phyloP scores from a whole-genome alignment of 2,329 filamentous ascomycete species.

The Chaetomium olivaceum region DNA sequence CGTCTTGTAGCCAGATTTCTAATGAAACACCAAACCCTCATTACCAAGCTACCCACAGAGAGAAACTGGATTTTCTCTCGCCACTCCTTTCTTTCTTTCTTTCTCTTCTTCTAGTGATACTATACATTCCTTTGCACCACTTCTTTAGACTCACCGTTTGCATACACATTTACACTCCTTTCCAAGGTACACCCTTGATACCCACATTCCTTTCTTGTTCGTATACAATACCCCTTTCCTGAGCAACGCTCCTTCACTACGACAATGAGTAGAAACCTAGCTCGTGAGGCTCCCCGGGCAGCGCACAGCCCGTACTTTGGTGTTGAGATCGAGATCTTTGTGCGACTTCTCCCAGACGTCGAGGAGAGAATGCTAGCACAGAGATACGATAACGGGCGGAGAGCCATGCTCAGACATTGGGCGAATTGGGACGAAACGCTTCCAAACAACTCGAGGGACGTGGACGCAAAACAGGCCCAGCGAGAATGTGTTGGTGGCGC shows the following conservation, averaged over 20 bases:
- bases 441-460: background rate
- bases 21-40: background rate
- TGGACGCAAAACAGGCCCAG: background rate
- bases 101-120: background rate
- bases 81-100: background rate
- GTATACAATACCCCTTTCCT: no score
- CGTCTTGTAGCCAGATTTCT: background rate
- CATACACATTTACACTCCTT: background rate
- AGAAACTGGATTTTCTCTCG: background rate
- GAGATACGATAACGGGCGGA: no score
- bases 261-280: background rate
- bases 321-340: constrained; percentile 1
- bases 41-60: background rate
- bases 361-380: background rate
- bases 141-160: no score
- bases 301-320: background rate
- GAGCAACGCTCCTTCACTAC: background rate
- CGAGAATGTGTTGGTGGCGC: background rate
- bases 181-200: background rate
- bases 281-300: background rate
- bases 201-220: no score
- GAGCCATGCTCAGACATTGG: background rate
- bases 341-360: background rate
- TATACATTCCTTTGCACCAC: background rate
- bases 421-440: background rate